These are phyloP conservation scores for Chytriomyces confervae DNA, from an alignment of 192 early-diverging fungal genomes.

Conservation along the genomic window DNA sequence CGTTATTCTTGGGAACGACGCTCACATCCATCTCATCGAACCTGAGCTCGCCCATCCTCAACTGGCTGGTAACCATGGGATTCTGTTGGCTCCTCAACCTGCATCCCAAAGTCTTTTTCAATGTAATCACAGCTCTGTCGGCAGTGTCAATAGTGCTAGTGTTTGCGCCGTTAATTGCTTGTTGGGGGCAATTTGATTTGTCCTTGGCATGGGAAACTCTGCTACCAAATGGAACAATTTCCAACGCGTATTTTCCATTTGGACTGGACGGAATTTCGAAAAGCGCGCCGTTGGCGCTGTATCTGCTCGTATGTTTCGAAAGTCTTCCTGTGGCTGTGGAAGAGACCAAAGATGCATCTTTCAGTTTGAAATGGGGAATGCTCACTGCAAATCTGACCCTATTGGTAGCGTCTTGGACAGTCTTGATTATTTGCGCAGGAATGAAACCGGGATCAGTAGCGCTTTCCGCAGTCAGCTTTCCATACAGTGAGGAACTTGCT, in stretches of 20 bases:
- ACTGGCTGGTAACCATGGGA: constrained; percentile 1
- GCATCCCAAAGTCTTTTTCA: constrained; percentile 27
- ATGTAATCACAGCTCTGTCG: constrained; percentile 1
- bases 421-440: constrained; percentile 14
- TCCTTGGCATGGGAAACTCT: constrained; percentile 19
- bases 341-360: constrained; percentile 1
- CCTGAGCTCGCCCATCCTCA: not conserved
- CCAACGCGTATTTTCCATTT: constrained; percentile 16
- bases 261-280: constrained; percentile 11
- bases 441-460: constrained; percentile 5
- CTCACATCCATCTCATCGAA: not conserved
- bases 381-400: constrained; percentile 17
- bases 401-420: constrained; percentile 8
- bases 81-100: constrained; percentile 18
- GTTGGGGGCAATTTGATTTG: constrained; percentile 6
- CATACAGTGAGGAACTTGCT: constrained; percentile 12
- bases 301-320: constrained; percentile 31
- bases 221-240: not conserved
- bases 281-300: constrained; percentile 6
- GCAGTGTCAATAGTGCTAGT: constrained; percentile 8
- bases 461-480: not conserved
- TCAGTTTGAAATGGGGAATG: constrained; percentile 17
- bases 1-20: constrained; percentile 9
- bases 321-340: constrained; percentile 14
- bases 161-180: not conserved